phyloP scores from a whole-genome alignment of 305 asterid species.

The Plantago lanceolata region DNA sequence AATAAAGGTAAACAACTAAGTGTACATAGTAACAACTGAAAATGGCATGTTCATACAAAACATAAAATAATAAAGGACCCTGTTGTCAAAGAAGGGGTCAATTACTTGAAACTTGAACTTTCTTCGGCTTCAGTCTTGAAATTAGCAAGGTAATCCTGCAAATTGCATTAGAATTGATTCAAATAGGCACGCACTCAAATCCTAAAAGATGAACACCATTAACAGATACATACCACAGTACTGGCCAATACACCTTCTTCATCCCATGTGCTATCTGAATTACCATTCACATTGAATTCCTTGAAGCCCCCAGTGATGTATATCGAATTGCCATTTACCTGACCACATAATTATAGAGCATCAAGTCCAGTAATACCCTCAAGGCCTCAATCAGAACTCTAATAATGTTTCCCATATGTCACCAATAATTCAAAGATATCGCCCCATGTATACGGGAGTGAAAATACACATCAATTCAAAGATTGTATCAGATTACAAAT shows the following conservation, averaged over 20 bases:
- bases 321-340: constrained; percentile 91
- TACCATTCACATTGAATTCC: constrained; percentile 75
- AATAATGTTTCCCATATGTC: too few species aligned
- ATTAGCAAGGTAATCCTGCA: constrained; percentile 71
- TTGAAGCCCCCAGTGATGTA: constrained; percentile 77
- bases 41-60: constrained; percentile 1
- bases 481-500: neutral
- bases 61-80: constrained; percentile 17
- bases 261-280: constrained; percentile 65
- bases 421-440: constrained; percentile 8
- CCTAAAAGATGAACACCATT: constrained; percentile 16
- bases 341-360: constrained; percentile 23
- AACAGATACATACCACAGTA: constrained; percentile 67
- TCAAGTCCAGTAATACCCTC: neutral
- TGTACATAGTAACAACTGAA: constrained; percentile 3
- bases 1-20: constrained; percentile 8
- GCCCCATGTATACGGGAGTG: neutral
- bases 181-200: constrained; percentile 12
- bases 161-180: constrained; percentile 11
- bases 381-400: neutral
- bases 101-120: constrained; percentile 64
- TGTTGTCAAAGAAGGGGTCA: constrained; percentile 21
- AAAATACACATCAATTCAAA: too few species aligned
- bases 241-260: constrained; percentile 62
- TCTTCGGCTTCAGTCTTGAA: constrained; percentile 47